Conservation (phyloP, 2,329 filamentous ascomycete genomes). For the Neofusicoccum umdonicola region DNA sequence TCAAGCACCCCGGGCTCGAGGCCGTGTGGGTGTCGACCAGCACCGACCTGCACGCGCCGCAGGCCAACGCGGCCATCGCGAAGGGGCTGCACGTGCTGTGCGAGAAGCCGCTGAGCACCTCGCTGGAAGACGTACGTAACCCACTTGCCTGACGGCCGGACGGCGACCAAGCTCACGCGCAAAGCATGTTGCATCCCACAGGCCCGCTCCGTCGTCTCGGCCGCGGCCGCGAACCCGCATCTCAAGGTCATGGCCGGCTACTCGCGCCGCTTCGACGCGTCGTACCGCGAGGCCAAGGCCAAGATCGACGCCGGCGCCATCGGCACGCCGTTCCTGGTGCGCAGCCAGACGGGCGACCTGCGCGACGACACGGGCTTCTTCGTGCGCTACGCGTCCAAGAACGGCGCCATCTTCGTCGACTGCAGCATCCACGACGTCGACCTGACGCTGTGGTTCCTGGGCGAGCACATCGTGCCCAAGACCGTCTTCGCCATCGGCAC, state of each 20-base stretch:
- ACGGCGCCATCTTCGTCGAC: conserved; percentile 47
- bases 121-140: conserved; percentile 29
- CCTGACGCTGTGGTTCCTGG: conserved; percentile 43
- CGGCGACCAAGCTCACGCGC: too few species aligned
- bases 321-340: conserved; percentile 40
- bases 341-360: conserved; percentile 44
- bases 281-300: conserved; percentile 18
- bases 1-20: conserved; percentile 41
- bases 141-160: too few species aligned
- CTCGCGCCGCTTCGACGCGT: conserved; percentile 45
- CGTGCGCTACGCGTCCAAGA: conserved; percentile 40
- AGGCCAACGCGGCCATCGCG: conserved; percentile 35
- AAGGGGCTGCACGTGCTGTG: conserved; percentile 38
- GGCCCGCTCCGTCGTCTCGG: conserved; percentile 32
- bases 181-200: not conserved
- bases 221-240: conserved; percentile 34
- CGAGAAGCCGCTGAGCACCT: conserved; percentile 40
- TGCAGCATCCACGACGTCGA: conserved; percentile 47
- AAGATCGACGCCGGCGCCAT: conserved; percentile 31
- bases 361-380: conserved; percentile 41
- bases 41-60: conserved; percentile 36
- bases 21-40: conserved; percentile 42
- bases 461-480: conserved; percentile 36
- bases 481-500: conserved; percentile 37
- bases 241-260: conserved; percentile 47